Conservation (phyloP, 2,329 filamentous ascomycete genomes). For the Aspergillus candidus region DNA sequence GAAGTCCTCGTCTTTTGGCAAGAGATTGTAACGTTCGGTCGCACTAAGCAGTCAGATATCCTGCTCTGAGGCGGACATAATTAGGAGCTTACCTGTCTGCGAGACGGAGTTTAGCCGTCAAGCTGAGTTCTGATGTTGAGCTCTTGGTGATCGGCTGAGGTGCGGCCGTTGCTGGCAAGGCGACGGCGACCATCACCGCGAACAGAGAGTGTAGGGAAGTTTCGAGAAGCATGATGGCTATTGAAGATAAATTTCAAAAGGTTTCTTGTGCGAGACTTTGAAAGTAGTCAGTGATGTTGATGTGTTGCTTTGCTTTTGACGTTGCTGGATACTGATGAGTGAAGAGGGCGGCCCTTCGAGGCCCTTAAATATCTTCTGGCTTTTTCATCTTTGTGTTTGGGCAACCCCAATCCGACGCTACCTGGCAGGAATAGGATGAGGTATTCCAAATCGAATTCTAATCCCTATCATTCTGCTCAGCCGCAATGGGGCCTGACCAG, state of each 20-base stretch:
- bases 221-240: slow-evolving; percentile 6
- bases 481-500: neutral
- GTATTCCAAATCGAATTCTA: slow-evolving; percentile 5
- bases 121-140: slow-evolving; percentile 13
- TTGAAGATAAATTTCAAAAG: neutral
- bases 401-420: too few species aligned
- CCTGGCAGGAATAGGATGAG: too few species aligned
- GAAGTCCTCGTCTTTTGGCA: slow-evolving; percentile 18
- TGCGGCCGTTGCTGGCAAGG: slow-evolving; percentile 9
- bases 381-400: neutral
- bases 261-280: neutral
- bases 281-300: neutral
- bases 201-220: slow-evolving; percentile 4
- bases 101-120: slow-evolving; percentile 15
- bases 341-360: neutral
- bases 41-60: slow-evolving; percentile 7
- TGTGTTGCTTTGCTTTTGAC: neutral
- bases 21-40: slow-evolving; percentile 18
- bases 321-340: slow-evolving; percentile 4
- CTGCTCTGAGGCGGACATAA: neutral
- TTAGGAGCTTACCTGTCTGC: slow-evolving; percentile 15
- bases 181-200: slow-evolving; percentile 4
- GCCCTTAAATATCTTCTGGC: slow-evolving; percentile 4
- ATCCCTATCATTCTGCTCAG: slow-evolving; percentile 7
- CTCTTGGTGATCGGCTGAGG: slow-evolving; percentile 10